Conservation (phyloP, 768 basidiomycete genomes). For the Russula abietina region DNA sequence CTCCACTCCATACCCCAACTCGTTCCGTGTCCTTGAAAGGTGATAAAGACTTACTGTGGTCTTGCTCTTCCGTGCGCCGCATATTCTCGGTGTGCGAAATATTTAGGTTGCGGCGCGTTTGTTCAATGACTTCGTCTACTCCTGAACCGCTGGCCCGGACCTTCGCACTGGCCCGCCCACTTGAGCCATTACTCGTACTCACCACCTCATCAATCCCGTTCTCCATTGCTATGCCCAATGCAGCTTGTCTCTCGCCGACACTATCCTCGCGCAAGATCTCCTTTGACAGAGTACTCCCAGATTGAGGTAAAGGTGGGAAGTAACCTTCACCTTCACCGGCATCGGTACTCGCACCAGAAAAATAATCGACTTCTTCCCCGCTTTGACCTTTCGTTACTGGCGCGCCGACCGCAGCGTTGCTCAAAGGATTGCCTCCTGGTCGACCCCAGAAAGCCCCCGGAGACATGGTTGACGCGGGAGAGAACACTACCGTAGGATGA, state of each 20-base stretch:
- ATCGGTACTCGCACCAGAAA: slow-evolving; percentile 25
- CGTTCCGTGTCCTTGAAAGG: not conserved
- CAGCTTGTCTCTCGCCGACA: slow-evolving; percentile 12
- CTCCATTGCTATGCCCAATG: not conserved
- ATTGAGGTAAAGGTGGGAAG: slow-evolving; percentile 38
- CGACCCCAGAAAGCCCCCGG: slow-evolving; percentile 72
- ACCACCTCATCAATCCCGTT: slow-evolving; percentile 2
- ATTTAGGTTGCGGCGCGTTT: slow-evolving; percentile 3
- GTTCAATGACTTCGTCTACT: slow-evolving; percentile 9
- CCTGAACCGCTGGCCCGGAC: not conserved
- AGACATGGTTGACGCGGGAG: slow-evolving; percentile 66
- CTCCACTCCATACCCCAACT: not conserved
- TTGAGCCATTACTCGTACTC: slow-evolving; percentile 1
- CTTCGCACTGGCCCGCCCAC: not conserved
- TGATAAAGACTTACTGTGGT: not conserved
- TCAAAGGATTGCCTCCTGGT: slow-evolving; percentile 42
- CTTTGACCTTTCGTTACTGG: slow-evolving; percentile 34
- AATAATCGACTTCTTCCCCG: slow-evolving; percentile 35
- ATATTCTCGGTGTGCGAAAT: not conserved
- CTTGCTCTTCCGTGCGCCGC: not conserved
- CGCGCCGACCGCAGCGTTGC: slow-evolving; percentile 60
- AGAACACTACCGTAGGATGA: slow-evolving; percentile 43
- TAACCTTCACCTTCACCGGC: slow-evolving; percentile 32
- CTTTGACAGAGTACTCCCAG: slow-evolving; percentile 30
- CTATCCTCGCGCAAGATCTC: slow-evolving; percentile 26